A percentile compares a stretch with the other conserved stretches of the same genome.
Conservation (phyloP, 305 asterid species). For the Withania somnifera region DNA sequence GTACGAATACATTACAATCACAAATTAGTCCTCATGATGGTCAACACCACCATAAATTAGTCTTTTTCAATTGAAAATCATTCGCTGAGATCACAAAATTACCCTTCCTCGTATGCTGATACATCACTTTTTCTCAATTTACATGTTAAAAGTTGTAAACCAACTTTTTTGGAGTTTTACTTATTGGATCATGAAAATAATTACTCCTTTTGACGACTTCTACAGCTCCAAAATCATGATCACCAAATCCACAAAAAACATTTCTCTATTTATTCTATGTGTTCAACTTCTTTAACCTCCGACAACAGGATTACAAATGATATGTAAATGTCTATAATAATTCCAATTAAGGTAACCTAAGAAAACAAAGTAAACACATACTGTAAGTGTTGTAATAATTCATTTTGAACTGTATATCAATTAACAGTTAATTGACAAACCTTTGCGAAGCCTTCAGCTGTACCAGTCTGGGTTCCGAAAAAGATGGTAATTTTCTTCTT, state of each 20-base stretch:
- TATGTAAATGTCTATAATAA: background rate
- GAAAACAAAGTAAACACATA: background rate
- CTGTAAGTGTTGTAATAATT: too few relatives aligned
- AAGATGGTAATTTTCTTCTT: slow-evolving; percentile 68
- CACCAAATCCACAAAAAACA: background rate
- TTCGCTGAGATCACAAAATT: slow-evolving; percentile 4
- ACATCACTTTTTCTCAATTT: background rate
- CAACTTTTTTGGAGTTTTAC: background rate
- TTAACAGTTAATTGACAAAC: slow-evolving; percentile 15
- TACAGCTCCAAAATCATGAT: background rate
- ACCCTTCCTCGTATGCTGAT: slow-evolving; percentile 3
- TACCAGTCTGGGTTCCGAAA: slow-evolving; percentile 94
- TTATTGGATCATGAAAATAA: background rate
- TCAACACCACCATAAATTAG: background rate
- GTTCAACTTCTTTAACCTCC: background rate
- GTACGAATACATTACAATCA: slow-evolving; percentile 5
- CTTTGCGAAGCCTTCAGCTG: slow-evolving; percentile 99
- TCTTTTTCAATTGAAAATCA: background rate
- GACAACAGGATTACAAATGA: background rate
- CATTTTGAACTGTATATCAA: background rate
- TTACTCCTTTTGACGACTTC: background rate
- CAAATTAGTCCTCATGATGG: background rate
- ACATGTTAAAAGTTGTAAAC: background rate
- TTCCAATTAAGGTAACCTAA: background rate
- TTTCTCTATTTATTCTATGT: background rate